Evolutionary conservation across 768 basidiomycete genomes (phyloP), one percentile per base, ranked within the genome.

Genomic region (Phlebiopsis gigantea): DNA sequence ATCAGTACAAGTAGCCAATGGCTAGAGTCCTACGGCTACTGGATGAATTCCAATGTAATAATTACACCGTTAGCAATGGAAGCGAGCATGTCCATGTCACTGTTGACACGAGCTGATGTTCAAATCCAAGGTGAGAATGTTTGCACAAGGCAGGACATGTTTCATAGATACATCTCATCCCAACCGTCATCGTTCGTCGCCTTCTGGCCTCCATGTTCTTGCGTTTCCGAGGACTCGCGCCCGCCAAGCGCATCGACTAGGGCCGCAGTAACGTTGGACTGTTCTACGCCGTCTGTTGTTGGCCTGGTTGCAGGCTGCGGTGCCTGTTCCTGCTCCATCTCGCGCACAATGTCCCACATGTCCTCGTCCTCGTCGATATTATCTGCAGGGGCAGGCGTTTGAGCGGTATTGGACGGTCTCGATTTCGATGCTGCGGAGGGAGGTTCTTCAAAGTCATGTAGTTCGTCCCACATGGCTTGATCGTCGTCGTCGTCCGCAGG

Each of bases 321-420:
- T 21, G 56, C 55, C 52, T 62, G 56, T 59, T 49, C 57, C 59
- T 53, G 66, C 67, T 82, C 84, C 30, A 83, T 69, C 65, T 88
- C 82, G 41, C 78, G 65, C 53, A 89, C 71, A 42, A 86, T 75
- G 61, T 84, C 79, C 84, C 90, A 90, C 78, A 90, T 80, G 5
- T 88, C 88, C 42, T 82, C 81, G 30, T 87, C 84, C 5, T 81
- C 79, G 15, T 72, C 65, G 4, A 65, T 51, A 21, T 24, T 12
- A 17, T 60, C 48, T 12, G 10, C 53, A 10, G 48, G 43, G 2
- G 44, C n/a, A 34, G 4, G 44, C 53, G 59, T 24, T 51, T 44
- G 45, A 15, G 43, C 22, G 4, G 55, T 44, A 4, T n/a, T 22
- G 15, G 62, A 41, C 2, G 58, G 14, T 5, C 46, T 30, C 52